Percentiles rank a stretch among this genome's conserved stretches.
Conservation (phyloP, 2,329 filamentous ascomycete species). For the Fusarium pseudoanthophilum region DNA sequence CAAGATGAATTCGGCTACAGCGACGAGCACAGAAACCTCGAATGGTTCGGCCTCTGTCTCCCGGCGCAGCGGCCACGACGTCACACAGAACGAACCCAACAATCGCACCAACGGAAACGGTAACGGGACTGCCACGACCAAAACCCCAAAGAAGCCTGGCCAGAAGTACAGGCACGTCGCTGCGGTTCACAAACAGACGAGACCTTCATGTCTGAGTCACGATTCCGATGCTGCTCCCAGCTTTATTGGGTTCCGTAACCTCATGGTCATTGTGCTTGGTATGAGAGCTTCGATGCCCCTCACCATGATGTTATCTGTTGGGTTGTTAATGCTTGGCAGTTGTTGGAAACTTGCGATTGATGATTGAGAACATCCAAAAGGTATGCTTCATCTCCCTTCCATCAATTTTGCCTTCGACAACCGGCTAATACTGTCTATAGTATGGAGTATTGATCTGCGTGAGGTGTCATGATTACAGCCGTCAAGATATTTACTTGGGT, state of each 20-base stretch:
- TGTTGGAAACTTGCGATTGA: constrained; percentile 90
- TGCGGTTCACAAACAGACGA: constrained; percentile 78
- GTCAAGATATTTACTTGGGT: constrained; percentile 80
- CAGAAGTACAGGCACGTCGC: constrained; percentile 90
- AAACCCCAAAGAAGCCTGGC: constrained; percentile 34
- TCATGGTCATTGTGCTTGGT: constrained; percentile 95
- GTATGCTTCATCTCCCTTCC: constrained; percentile 54
- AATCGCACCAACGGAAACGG: constrained; percentile 39
- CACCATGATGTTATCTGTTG: constrained; percentile 21
- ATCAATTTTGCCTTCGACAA: background rate
- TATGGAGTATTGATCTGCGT: constrained; percentile 96
- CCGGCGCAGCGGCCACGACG: constrained; percentile 43
- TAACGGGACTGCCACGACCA: constrained; percentile 37
- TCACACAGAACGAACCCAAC: constrained; percentile 43
- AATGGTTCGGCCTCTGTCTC: constrained; percentile 42
- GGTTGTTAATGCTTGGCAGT: constrained; percentile 61
- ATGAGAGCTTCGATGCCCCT: constrained; percentile 46
- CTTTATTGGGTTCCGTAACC: constrained; percentile 92
- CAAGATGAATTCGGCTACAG: constrained; percentile 56
- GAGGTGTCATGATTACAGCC: constrained; percentile 86
- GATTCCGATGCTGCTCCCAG: constrained; percentile 80
- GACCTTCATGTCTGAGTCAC: constrained; percentile 85
- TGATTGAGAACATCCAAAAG: constrained; percentile 98
- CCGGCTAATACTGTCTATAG: constrained; percentile 55
- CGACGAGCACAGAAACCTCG: constrained; percentile 49